Base-by-base conservation (phyloP, 169 alveolate species). In the Neospora caninum region DNA sequence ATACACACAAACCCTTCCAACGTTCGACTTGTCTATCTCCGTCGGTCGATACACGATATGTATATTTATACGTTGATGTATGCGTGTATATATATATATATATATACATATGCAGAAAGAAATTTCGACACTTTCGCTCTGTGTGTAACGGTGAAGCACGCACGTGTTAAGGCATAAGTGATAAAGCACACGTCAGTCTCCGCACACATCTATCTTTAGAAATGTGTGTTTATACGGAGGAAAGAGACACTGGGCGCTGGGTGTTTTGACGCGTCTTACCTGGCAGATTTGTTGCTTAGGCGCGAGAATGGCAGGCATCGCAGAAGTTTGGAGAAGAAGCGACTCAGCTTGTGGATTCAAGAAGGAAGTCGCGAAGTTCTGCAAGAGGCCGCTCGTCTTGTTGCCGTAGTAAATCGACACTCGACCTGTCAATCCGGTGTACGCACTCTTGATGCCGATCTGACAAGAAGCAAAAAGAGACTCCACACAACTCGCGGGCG, bases 331-430 rank as follows among this genome's bases (percentile, higher is more conserved):
- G 27, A 82, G 41, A 25, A 42, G 58, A 31, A 82, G 89, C 22
- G 89, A 25, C 49, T 82, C 89, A 10, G 39, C 36, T 49, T 82
- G 89, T 7, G 89, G 89, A 82, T 82, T 82, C 31, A 31, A 36
- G 38, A 82, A 82, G 31, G 67, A 25, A 45, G 39, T 45, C 27
- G 89, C 43, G 70, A 92, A 41, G 78, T 64, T 88, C 88, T 92
- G 94, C 84, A 92, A 88, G 58, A 92, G 41, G 49, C 94, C 88
- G 94, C 94, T 92, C 69, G 87, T 80, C 92, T 92, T 92, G 92
- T 92, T 92, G 53, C 94, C 94, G 80, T 80, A 92, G 94, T 92
- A 92, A 16, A 92, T 1, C 67, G 69, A 70, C 31, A 92, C 78
- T 34, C 88, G 91, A 20, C 94, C 94, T 39, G 53, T 13, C 20